A percentile compares a stretch with the other conserved stretches of the same genome.
Evolutionary conservation across 2,329 filamentous ascomycete genomes (phyloP).

Genomic region (Ceratocystis cubensis): DNA sequence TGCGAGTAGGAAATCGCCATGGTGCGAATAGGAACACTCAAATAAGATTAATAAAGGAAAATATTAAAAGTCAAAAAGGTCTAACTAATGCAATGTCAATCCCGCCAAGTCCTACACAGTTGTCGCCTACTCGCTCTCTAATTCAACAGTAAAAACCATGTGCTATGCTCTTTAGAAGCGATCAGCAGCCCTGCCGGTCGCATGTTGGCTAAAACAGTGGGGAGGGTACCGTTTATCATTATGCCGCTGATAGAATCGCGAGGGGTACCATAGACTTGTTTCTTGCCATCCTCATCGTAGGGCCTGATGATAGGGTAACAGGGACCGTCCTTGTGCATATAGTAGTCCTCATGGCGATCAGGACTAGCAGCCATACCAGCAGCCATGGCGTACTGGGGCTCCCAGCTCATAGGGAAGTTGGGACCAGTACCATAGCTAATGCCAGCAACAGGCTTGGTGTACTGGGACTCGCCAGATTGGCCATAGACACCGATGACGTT

Average conservation of each 20-base stretch:
- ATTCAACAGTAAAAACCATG: background rate
- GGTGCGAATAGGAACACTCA: no score
- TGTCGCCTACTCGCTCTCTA: background rate
- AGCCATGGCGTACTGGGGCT: no score
- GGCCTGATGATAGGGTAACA: slow-evolving; percentile 45
- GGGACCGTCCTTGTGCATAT: slow-evolving; percentile 53
- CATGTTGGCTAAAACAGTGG: slow-evolving; percentile 35
- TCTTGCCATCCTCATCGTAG: background rate
- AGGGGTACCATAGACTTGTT: slow-evolving; percentile 49
- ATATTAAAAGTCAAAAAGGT: no score
- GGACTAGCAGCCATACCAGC: slow-evolving; percentile 33
- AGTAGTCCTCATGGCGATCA: slow-evolving; percentile 65
- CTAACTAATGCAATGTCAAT: no score
- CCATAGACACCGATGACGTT: no score
- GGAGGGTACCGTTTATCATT: slow-evolving; percentile 53
- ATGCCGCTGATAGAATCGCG: slow-evolving; percentile 54
- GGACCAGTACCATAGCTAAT: no score
- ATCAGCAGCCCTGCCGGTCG: background rate
- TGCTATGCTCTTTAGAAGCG: slow-evolving; percentile 11
- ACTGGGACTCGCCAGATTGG: no score
- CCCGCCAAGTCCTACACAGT: background rate
- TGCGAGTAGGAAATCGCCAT: no score
- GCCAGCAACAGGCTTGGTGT: no score
- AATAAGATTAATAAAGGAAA: no score
- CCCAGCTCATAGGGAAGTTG: no score